Evolutionary conservation across 1,284 basidiomycete species (phyloP), one percentile per base, ranked within the genome.

Genomic region (Sanguinoderma infundibulare): DNA sequence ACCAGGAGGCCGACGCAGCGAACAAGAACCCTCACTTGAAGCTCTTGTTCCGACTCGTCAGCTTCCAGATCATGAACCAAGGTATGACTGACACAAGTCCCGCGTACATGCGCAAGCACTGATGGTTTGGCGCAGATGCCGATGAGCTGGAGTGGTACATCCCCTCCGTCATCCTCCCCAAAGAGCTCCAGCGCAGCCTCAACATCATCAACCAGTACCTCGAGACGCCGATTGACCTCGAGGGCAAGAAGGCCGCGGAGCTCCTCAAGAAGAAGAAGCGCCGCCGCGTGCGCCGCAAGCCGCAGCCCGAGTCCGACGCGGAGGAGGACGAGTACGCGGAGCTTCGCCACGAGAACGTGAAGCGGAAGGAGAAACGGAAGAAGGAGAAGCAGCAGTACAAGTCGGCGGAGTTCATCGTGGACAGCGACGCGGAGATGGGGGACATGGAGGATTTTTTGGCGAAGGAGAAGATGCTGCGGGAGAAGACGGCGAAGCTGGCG

Each of bases 401-500:
- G 76, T 91, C 89, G 12, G 94, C 95, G 6, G 90, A 94, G 73
- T 94, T 96, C 73, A 95, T 96, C 72, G 86, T 90, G 71, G 94
- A 96, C 74, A 93, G 91, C 67, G 95, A 97, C 70, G 91, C 82
- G 63, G 92, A 93, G 73, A 84, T 85, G 62, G 91, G 83, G 20
- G 85, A 88, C 67, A 86, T 91, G 74, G 89, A 91, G 50, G 83
- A 79, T 5, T 97, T 97, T 82, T 87, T 95, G 64, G 90, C 84
- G 69, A 84, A 82, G 67, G 94, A 96, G 75, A 85, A 82, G 65
- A 78, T 71, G 60, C 71, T 86, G 50, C 76, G 87, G 53, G 78
- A 79, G 66, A 79, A 78, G 70, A 84, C 81, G 64, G 78, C 80
- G 46, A 72, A 71, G 53, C 80, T 82, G 50, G 84, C 87, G 32